A percentile compares a stretch with the other conserved stretches of the same genome.
Conservation (phyloP, 345 rosid genomes). For the Sisymbrium irio region DNA sequence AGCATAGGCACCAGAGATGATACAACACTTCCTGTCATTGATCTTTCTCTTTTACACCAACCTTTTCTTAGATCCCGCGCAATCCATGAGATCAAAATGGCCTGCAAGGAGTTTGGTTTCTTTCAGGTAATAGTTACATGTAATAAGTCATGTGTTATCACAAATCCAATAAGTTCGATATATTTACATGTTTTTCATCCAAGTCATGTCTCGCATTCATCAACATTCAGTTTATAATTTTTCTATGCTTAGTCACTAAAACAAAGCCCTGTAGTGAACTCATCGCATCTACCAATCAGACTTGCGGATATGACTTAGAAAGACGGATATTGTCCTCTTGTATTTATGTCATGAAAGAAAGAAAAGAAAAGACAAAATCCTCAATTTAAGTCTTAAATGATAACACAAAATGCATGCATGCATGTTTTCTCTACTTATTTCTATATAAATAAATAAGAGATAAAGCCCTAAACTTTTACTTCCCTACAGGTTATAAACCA, state of each 20-base stretch:
- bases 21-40: slow-evolving; percentile 31
- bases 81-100: slow-evolving; percentile 19
- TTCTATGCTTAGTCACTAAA: slow-evolving; percentile 3
- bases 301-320: slow-evolving; percentile 14
- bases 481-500: slow-evolving; percentile 50
- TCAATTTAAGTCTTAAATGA: slow-evolving; percentile 31
- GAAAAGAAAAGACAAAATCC: slow-evolving; percentile 27
- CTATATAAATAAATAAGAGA: not conserved
- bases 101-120: slow-evolving; percentile 36
- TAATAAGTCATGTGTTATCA: not conserved
- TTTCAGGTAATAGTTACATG: slow-evolving; percentile 33
- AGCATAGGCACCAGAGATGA: not conserved
- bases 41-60: slow-evolving; percentile 30
- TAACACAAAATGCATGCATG: slow-evolving; percentile 26
- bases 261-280: not conserved
- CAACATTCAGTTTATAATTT: slow-evolving; percentile 10
- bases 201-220: slow-evolving; percentile 20
- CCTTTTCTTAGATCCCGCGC: slow-evolving; percentile 18
- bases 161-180: not conserved
- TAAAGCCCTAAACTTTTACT: slow-evolving; percentile 19
- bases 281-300: slow-evolving; percentile 18
- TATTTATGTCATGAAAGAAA: slow-evolving; percentile 19
- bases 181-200: not conserved
- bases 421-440: not conserved
- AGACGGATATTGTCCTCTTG: slow-evolving; percentile 32